Evolutionary conservation across 1,139 yeast genomes (phyloP).

Genomic region (Candida labiduridarum): DNA sequence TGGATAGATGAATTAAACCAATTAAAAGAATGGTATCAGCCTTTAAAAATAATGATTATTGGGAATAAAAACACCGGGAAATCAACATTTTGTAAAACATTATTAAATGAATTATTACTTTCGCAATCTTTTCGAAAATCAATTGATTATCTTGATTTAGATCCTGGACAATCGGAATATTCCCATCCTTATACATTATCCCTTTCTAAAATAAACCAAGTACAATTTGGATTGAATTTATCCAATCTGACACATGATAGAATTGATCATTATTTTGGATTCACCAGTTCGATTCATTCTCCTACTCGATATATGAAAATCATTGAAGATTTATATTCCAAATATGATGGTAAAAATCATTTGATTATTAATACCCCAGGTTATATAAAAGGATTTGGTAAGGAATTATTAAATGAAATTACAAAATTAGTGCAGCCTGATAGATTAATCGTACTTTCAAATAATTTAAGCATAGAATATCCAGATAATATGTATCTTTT

Average conservation of each 20-base stretch:
- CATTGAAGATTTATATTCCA: conserved; percentile 40
- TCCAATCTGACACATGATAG: conserved; percentile 15
- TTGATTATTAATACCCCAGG: conserved; percentile 85
- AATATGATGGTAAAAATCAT: conserved; percentile 20
- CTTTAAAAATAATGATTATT: conserved; percentile 29
- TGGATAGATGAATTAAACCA: conserved; percentile 23
- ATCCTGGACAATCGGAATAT: conserved; percentile 90
- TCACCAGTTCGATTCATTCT: conserved; percentile 68
- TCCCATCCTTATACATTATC: conserved; percentile 73
- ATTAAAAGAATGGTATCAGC: conserved; percentile 2
- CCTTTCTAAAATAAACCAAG: conserved; percentile 28
- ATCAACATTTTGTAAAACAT: conserved; percentile 64
- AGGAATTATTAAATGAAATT: conserved; percentile 58
- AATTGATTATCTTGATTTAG: conserved; percentile 68
- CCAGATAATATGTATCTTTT: conserved; percentile 30
- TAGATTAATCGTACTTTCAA: conserved; percentile 44
- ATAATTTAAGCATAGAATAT: conserved; percentile 20
- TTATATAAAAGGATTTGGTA: conserved; percentile 90
- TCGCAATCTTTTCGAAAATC: conserved; percentile 20
- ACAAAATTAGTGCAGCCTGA: conserved; percentile 54
- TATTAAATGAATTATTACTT: conserved; percentile 48
- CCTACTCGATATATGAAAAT: conserved; percentile 59
- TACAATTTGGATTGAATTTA: conserved; percentile 26
- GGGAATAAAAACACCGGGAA: conserved; percentile 80
- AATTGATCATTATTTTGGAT: conserved; percentile 63